A percentile compares a stretch with the other conserved stretches of the same genome.
These are phyloP conservation scores for Centaurea solstitialis DNA, from an alignment of 129 eudicot species.

Conservation along the genomic window DNA sequence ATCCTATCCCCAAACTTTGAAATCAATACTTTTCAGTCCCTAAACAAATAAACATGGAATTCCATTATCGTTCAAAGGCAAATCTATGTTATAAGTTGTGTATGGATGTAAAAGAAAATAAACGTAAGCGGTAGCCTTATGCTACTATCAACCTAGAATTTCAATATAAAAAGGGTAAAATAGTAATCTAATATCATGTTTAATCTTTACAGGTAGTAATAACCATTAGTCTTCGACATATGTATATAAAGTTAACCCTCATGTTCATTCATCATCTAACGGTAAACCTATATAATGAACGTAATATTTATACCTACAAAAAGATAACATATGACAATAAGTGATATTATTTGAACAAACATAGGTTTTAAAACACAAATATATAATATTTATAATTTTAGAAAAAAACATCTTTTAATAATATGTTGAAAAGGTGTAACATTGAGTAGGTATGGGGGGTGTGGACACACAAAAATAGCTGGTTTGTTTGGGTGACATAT, in stretches of 20 bases:
- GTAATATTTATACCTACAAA: too few relatives aligned
- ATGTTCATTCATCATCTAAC: too few relatives aligned
- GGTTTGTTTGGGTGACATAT: conserved; percentile 36
- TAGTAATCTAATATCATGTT: neutral
- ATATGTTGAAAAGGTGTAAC: neutral
- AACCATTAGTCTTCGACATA: neutral
- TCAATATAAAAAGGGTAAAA: neutral
- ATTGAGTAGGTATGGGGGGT: conserved; percentile 24
- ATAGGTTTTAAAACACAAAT: neutral
- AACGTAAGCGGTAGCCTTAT: too few relatives aligned
- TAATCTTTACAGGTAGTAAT: neutral
- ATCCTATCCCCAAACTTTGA: conserved; percentile 2
- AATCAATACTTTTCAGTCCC: conserved; percentile 5
- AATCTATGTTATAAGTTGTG: neutral
- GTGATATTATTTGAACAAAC: neutral
- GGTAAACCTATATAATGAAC: neutral
- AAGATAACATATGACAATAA: neutral
- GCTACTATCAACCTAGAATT: neutral
- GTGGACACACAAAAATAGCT: conserved; percentile 13
- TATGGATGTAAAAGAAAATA: too few relatives aligned
- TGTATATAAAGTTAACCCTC: neutral
- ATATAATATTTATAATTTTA: neutral
- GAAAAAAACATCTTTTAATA: neutral
- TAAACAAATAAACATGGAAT: neutral
- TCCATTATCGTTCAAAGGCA: neutral